Conservation (phyloP, 2,329 filamentous ascomycete genomes). For the Arachnomyces sp. region DNA sequence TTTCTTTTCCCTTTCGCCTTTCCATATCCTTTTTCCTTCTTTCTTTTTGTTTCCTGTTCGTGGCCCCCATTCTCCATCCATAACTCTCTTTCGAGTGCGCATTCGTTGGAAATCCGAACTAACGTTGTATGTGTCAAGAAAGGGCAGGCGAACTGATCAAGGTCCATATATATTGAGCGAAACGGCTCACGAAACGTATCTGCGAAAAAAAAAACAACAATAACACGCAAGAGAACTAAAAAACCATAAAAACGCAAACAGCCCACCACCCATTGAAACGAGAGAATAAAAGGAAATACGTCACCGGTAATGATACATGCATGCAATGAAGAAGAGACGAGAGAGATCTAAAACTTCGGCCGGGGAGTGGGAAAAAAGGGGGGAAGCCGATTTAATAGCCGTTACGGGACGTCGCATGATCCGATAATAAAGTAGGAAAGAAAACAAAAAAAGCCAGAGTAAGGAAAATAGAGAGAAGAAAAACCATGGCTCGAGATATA, state of each 20-base stretch:
- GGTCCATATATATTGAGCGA: not conserved
- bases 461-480: constrained; percentile 1
- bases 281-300: constrained; percentile 1
- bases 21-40: not conserved
- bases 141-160: not conserved
- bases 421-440: constrained; percentile 2
- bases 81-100: no score
- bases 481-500: not conserved
- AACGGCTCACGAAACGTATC: no score
- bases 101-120: no score
- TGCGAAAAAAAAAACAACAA: no score
- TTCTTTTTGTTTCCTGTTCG: not conserved
- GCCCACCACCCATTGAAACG: no score
- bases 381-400: constrained; percentile 3
- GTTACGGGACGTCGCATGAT: not conserved
- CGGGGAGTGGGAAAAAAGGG: constrained; percentile 1
- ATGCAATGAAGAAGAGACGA: not conserved
- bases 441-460: constrained; percentile 4
- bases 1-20: not conserved
- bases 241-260: no score
- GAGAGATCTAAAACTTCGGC: not conserved
- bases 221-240: no score
- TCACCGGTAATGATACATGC: constrained; percentile 4
- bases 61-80: not conserved
- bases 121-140: not conserved